phyloP scores from a whole-genome alignment of 2,329 filamentous ascomycete species.

The Ascochyta koolunga region DNA sequence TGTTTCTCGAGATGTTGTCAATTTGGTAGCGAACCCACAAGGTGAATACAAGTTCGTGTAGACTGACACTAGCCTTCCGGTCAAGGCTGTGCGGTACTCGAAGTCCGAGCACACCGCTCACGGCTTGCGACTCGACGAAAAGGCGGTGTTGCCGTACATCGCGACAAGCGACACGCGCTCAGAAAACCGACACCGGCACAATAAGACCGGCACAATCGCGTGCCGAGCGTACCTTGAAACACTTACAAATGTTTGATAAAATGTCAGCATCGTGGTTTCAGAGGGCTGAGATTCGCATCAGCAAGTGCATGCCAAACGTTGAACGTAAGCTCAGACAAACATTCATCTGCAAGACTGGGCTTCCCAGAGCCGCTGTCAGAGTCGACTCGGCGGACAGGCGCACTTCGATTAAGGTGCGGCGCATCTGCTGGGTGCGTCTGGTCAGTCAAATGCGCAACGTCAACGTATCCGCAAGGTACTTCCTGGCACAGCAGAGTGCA shows the following conservation, averaged over 20 bases:
- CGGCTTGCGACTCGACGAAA: slow-evolving; percentile 15
- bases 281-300: slow-evolving; percentile 1
- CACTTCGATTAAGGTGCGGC: slow-evolving; percentile 5
- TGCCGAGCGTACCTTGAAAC: slow-evolving; percentile 32
- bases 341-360: slow-evolving; percentile 6
- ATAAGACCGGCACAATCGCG: slow-evolving; percentile 10
- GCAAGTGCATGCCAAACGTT: slow-evolving; percentile 7
- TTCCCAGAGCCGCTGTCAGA: slow-evolving; percentile 12
- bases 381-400: slow-evolving; percentile 14
- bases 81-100: slow-evolving; percentile 8
- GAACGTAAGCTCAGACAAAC: slow-evolving; percentile 13
- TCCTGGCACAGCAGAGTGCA: slow-evolving; percentile 1
- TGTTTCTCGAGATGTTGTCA: neutral
- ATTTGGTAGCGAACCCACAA: neutral
- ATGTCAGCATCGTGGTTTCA: slow-evolving; percentile 17
- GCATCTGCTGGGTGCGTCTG: slow-evolving; percentile 9
- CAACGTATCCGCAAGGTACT: slow-evolving; percentile 11
- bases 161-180: slow-evolving; percentile 15
- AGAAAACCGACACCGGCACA: slow-evolving; percentile 18
- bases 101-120: slow-evolving; percentile 10
- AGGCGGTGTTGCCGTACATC: slow-evolving; percentile 16
- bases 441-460: slow-evolving; percentile 20
- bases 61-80: slow-evolving; percentile 12
- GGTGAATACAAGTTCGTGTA: neutral
- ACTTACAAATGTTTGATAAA: slow-evolving; percentile 27